Conservation (phyloP, 2,329 filamentous ascomycete species). For the Penicillium sp. region DNA sequence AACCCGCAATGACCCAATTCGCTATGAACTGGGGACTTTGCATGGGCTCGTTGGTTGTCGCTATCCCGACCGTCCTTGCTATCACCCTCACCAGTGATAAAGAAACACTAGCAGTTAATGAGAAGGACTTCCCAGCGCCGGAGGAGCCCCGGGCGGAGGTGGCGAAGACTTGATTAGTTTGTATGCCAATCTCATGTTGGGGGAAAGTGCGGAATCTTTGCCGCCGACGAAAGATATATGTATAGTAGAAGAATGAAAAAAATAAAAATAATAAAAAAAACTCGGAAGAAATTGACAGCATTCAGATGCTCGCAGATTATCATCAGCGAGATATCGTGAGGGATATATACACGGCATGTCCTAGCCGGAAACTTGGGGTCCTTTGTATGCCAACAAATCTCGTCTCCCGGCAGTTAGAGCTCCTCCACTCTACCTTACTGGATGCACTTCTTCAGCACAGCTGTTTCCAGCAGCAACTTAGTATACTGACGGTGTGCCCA, state of each 20-base stretch:
- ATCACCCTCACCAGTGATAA: conserved; percentile 34
- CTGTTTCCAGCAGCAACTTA: conserved; percentile 57
- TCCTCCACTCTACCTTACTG: neutral
- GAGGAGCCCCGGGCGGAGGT: conserved; percentile 6
- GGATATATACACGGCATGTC: conserved; percentile 18
- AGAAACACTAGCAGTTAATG: neutral
- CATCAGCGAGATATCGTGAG: conserved; percentile 9
- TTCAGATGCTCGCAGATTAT: conserved; percentile 7
- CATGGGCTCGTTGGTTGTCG: conserved; percentile 45
- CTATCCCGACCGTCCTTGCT: conserved; percentile 44
- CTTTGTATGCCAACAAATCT: neutral
- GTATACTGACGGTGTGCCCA: conserved; percentile 56
- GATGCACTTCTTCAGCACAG: conserved; percentile 33
- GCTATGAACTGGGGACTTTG: conserved; percentile 49
- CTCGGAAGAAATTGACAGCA: neutral
- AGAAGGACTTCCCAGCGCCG: conserved; percentile 3
- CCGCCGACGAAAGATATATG: neutral
- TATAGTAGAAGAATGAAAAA: neutral
- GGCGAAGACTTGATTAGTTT: neutral
- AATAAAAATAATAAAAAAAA: too few species aligned
- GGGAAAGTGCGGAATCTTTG: neutral
- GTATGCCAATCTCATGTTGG: neutral
- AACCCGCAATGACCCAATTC: conserved; percentile 42
- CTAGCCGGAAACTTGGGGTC: neutral
- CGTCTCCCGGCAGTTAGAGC: neutral